phyloP scores from a whole-genome alignment of 2,329 filamentous ascomycete species.

The Neonectria punicea region DNA sequence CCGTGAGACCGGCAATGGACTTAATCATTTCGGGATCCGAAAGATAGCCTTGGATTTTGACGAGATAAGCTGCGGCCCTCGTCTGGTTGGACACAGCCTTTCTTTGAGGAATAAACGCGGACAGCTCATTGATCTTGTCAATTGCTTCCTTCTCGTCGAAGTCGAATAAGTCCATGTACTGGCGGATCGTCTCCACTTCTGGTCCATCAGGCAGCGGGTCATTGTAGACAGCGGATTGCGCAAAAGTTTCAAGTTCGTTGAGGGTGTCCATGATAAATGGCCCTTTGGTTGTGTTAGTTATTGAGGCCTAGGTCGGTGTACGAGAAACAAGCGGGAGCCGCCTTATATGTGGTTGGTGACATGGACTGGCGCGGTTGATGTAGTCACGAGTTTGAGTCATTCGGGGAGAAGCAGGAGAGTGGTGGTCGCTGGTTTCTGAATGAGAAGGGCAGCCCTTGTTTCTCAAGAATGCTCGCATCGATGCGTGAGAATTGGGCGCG shows the following conservation, averaged over 20 bases:
- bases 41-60: conserved; percentile 13
- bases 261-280: conserved; percentile 8
- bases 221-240: not conserved
- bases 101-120: conserved; percentile 4
- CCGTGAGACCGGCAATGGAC: conserved; percentile 13
- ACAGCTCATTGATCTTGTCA: conserved; percentile 19
- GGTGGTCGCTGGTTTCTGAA: not conserved
- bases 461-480: too few relatives aligned
- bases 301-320: not conserved
- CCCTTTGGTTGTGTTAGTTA: not conserved
- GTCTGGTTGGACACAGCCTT: not conserved
- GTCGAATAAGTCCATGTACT: conserved; percentile 26
- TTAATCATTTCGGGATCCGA: conserved; percentile 9
- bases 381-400: conserved; percentile 13
- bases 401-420: not conserved
- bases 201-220: not conserved
- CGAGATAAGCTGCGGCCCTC: conserved; percentile 19
- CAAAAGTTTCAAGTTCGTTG: conserved; percentile 17
- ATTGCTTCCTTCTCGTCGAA: conserved; percentile 12
- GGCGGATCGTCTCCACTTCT: conserved; percentile 3
- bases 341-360: not conserved
- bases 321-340: not conserved
- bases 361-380: not conserved
- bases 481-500: too few relatives aligned
- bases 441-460: too few relatives aligned